phyloP scores from a whole-genome alignment of 306 rosid genomes.

The Castanea sativa region DNA sequence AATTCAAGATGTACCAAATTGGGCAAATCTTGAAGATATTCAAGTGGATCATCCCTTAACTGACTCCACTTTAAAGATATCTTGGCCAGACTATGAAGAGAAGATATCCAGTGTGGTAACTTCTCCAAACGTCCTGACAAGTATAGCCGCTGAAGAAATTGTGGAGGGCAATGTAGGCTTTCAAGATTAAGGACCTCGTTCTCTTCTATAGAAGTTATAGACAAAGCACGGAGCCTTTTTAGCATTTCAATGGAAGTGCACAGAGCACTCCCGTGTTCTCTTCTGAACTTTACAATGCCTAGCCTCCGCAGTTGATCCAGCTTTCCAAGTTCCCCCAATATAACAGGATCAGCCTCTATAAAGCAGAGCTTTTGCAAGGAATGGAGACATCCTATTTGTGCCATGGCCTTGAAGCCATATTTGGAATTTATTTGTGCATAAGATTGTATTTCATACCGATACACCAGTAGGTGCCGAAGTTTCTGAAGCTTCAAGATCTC shows the following conservation, averaged over 20 bases:
- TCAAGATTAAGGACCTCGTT: constrained; percentile 27
- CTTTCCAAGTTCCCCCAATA: constrained; percentile 30
- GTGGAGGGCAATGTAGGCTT: constrained; percentile 24
- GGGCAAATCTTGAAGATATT: constrained; percentile 34
- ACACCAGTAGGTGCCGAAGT: constrained; percentile 32
- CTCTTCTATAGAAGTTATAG: constrained; percentile 22
- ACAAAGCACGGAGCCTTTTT: constrained; percentile 18
- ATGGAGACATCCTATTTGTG: constrained; percentile 22
- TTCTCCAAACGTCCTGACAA: constrained; percentile 30
- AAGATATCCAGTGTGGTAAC: constrained; percentile 35
- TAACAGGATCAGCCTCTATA: constrained; percentile 22
- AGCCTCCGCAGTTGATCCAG: constrained; percentile 35
- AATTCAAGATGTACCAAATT: constrained; percentile 49
- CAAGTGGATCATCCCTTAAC: constrained; percentile 35
- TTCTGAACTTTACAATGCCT: constrained; percentile 23
- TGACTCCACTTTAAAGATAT: constrained; percentile 28
- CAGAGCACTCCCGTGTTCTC: constrained; percentile 26
- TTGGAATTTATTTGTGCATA: constrained; percentile 10
- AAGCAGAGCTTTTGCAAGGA: constrained; percentile 38
- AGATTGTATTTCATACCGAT: neutral
- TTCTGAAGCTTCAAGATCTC: constrained; percentile 24
- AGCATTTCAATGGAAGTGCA: constrained; percentile 29
- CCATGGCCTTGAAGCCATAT: constrained; percentile 24
- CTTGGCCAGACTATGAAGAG: constrained; percentile 20
- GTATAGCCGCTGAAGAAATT: constrained; percentile 29